Evolutionary conservation across 495 filamentous ascomycete genomes (phyloP).

Genomic region (Penicillium ochrochloron): DNA sequence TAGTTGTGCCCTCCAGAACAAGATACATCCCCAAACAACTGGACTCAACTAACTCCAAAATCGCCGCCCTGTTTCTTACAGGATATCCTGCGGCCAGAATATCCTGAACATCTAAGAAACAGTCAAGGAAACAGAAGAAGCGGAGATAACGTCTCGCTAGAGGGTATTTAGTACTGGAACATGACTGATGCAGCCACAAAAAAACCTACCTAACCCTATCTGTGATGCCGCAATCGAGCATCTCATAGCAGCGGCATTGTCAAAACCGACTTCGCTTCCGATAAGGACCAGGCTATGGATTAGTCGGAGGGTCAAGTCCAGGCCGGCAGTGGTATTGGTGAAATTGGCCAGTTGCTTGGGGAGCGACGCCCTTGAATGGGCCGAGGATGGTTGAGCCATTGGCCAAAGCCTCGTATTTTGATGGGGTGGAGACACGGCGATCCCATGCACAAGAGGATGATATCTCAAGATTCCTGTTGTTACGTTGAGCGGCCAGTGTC

Average conservation of each 20-base stretch:
- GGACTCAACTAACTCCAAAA: slow-evolving; percentile 18
- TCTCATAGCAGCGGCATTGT: slow-evolving; percentile 12
- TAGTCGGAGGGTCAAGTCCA: slow-evolving; percentile 25
- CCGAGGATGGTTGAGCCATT: slow-evolving; percentile 16
- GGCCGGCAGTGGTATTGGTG: slow-evolving; percentile 24
- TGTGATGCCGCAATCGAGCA: slow-evolving; percentile 24
- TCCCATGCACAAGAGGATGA: not conserved
- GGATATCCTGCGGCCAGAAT: slow-evolving; percentile 2
- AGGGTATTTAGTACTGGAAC: slow-evolving; percentile 5
- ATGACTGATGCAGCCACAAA: not conserved
- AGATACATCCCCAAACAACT: slow-evolving; percentile 24
- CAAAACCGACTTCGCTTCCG: slow-evolving; percentile 8
- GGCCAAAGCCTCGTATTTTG: not conserved
- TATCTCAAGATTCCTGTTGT: not conserved
- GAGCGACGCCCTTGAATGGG: slow-evolving; percentile 14
- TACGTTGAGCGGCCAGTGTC: not conserved
- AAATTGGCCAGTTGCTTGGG: slow-evolving; percentile 23
- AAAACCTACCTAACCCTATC: slow-evolving; percentile 18
- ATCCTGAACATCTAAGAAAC: slow-evolving; percentile 21
- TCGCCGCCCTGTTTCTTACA: slow-evolving; percentile 1
- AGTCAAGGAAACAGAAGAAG: slow-evolving; percentile 23
- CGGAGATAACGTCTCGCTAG: slow-evolving; percentile 23
- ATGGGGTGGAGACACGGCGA: not conserved
- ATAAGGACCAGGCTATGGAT: slow-evolving; percentile 20
- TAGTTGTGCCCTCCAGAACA: slow-evolving; percentile 19